Conservation (phyloP, 202 grass and related monocot species). For the Schoenoplectus tabernaemontani region DNA sequence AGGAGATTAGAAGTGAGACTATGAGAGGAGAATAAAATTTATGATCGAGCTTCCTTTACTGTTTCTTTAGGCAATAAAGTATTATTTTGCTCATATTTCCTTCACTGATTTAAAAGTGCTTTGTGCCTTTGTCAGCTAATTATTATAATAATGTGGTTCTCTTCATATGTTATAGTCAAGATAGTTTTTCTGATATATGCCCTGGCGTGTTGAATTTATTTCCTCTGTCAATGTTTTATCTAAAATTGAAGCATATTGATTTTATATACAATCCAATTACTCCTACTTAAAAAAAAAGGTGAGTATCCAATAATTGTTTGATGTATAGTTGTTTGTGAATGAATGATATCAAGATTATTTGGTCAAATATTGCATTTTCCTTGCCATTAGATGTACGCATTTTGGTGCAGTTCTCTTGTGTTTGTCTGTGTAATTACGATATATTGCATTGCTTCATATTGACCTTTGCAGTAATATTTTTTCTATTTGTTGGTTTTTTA, state of each 20-base stretch:
- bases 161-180: not conserved
- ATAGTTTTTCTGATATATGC: not conserved
- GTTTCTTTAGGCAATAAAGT: not conserved
- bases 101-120: not conserved
- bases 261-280: not conserved
- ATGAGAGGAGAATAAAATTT: constrained; percentile 4
- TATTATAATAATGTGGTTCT: not conserved
- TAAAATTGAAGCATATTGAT: not conserved
- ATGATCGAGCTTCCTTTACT: not conserved
- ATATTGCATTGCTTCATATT: no score
- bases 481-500: no score
- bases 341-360: no score
- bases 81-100: not conserved
- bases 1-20: not conserved
- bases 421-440: no score
- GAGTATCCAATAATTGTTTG: no score
- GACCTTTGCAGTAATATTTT: no score
- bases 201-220: not conserved
- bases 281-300: no score
- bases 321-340: no score
- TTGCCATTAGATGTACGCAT: no score
- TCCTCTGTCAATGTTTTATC: not conserved
- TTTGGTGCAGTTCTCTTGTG: no score
- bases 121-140: not conserved
- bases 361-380: no score